Evolutionary conservation across 306 rosid genomes (phyloP).

Genomic region (Cucurbita pepo): DNA sequence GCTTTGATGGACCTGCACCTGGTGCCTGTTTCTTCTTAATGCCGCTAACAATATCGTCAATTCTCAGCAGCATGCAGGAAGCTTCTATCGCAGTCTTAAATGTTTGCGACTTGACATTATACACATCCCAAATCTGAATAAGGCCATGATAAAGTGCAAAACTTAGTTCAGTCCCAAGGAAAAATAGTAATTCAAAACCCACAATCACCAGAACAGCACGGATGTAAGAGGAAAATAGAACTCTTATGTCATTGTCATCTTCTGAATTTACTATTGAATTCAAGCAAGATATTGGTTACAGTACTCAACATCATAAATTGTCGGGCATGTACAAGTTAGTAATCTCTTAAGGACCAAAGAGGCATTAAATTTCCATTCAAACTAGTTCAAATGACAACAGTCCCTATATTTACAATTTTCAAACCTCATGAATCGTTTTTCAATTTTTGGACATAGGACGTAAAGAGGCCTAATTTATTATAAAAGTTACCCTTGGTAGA

Average conservation of each 20-base stretch:
- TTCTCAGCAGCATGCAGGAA: slow-evolving; percentile 92
- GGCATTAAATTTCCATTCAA: not conserved
- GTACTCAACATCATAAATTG: not conserved
- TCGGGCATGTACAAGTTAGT: not conserved
- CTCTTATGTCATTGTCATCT: not conserved
- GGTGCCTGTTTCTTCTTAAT: slow-evolving; percentile 88
- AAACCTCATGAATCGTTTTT: not conserved
- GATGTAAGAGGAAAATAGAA: not conserved
- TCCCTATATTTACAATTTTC: not conserved
- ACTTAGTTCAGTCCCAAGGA: not conserved
- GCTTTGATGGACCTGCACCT: slow-evolving; percentile 50
- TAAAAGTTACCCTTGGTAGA: not conserved
- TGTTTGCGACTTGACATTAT: slow-evolving; percentile 90
- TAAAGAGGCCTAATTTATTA: not conserved
- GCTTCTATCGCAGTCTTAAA: slow-evolving; percentile 98
- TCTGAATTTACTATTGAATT: not conserved
- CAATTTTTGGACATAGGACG: not conserved
- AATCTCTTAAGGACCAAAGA: not conserved
- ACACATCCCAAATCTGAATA: slow-evolving; percentile 37
- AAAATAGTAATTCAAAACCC: not conserved
- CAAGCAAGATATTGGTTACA: not conserved
- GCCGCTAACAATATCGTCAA: slow-evolving; percentile 94
- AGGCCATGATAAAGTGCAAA: not conserved
- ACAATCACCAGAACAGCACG: not conserved
- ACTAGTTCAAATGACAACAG: not conserved